These are phyloP conservation scores for Scedosporium boydii DNA, from an alignment of 2,329 filamentous ascomycete species.

Conservation along the genomic window DNA sequence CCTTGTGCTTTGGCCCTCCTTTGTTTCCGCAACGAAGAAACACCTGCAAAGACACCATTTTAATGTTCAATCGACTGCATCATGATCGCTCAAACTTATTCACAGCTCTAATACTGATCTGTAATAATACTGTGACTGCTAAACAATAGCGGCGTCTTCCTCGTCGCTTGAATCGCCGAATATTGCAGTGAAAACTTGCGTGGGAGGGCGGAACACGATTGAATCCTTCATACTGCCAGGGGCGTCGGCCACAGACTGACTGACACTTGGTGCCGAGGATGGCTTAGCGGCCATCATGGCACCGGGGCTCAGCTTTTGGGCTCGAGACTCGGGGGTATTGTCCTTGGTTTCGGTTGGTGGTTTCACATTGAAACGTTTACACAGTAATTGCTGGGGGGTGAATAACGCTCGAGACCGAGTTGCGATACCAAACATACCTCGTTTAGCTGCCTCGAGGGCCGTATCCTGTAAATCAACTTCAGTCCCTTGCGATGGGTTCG, in stretches of 20 bases:
- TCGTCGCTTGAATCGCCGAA: slow-evolving; percentile 9
- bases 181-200: slow-evolving; percentile 10
- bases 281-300: too few species aligned
- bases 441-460: slow-evolving; percentile 73
- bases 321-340: neutral
- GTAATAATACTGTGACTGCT: neutral
- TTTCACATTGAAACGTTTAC: slow-evolving; percentile 87
- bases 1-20: too few species aligned
- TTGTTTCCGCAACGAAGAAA: too few species aligned
- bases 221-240: neutral
- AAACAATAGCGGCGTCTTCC: neutral
- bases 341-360: slow-evolving; percentile 50
- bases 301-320: too few species aligned
- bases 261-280: neutral
- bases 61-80: too few species aligned
- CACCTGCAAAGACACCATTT: too few species aligned
- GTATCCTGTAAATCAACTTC: slow-evolving; percentile 46
- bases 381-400: slow-evolving; percentile 58
- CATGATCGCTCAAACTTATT: too few species aligned
- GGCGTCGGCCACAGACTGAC: neutral
- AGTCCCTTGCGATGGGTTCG: neutral
- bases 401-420: neutral
- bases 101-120: too few species aligned
- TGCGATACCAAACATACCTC: slow-evolving; percentile 77
- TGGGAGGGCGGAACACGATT: slow-evolving; percentile 1